phyloP scores from a whole-genome alignment of 179 eudicot genomes.

The Spinacia oleracea region DNA sequence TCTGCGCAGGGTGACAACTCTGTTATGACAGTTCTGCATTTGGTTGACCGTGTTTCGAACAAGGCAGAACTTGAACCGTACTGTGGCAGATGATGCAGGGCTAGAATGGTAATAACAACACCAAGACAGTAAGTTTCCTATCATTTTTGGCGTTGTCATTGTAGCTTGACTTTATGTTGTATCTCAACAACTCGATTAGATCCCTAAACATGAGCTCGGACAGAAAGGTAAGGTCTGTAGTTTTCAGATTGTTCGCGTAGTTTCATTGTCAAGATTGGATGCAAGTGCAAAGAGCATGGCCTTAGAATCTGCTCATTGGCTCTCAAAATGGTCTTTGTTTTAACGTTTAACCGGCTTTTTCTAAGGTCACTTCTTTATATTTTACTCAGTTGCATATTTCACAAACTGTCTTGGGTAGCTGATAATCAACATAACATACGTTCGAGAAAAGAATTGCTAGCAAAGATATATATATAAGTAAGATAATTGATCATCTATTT shows the following conservation, averaged over 20 bases:
- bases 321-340: not conserved
- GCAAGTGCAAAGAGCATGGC: not conserved
- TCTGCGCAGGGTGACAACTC: slow-evolving; percentile 26
- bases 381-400: not conserved
- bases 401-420: not conserved
- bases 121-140: not conserved
- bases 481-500: not conserved
- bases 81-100: not conserved
- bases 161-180: not conserved
- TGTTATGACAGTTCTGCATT: slow-evolving; percentile 19
- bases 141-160: not conserved
- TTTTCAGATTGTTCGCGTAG: not conserved
- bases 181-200: not conserved
- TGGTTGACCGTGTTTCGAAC: slow-evolving; percentile 8
- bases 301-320: not conserved
- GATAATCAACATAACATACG: not conserved
- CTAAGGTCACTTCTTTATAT: too few species aligned
- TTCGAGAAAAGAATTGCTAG: not conserved
- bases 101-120: not conserved
- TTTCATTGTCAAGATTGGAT: not conserved
- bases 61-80: slow-evolving; percentile 1
- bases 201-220: not conserved
- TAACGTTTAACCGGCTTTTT: not conserved
- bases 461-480: not conserved
- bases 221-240: not conserved